Percentiles rank a stretch among this genome's conserved stretches.
Conservation (phyloP, 345 rosid genomes). For the Heritiera littoralis region DNA sequence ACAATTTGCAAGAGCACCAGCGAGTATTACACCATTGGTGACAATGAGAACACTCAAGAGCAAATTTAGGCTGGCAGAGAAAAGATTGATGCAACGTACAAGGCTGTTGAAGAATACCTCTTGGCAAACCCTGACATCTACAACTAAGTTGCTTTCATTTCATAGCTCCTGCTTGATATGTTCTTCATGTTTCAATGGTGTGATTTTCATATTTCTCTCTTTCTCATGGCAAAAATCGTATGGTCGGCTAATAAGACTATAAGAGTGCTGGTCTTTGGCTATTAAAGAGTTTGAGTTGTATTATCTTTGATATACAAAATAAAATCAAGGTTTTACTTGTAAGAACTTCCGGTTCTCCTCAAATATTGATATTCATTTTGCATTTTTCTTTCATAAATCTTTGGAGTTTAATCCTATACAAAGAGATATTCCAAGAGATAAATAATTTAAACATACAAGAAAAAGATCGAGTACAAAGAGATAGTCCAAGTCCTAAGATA, state of each 20-base stretch:
- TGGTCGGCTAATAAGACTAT: neutral
- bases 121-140: conserved; percentile 35
- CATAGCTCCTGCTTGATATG: too few species aligned
- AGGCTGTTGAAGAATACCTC: conserved; percentile 41
- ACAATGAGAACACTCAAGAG: conserved; percentile 28
- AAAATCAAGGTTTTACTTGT: neutral
- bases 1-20: conserved; percentile 31
- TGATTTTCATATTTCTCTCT: neutral
- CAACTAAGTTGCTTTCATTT: neutral
- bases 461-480: too few species aligned
- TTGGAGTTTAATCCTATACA: neutral
- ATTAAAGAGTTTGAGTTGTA: neutral
- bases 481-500: too few species aligned
- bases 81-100: conserved; percentile 26
- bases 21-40: conserved; percentile 29
- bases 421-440: too few species aligned
- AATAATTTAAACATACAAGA: too few species aligned
- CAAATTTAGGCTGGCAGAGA: conserved; percentile 31
- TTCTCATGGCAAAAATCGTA: neutral
- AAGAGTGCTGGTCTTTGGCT: neutral
- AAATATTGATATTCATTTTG: neutral
- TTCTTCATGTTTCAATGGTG: neutral
- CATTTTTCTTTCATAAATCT: neutral
- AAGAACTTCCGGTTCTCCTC: neutral
- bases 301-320: neutral